Evolutionary conservation across 2,329 filamentous ascomycete genomes (phyloP).

Genomic region (Ceratocystis albifundus): DNA sequence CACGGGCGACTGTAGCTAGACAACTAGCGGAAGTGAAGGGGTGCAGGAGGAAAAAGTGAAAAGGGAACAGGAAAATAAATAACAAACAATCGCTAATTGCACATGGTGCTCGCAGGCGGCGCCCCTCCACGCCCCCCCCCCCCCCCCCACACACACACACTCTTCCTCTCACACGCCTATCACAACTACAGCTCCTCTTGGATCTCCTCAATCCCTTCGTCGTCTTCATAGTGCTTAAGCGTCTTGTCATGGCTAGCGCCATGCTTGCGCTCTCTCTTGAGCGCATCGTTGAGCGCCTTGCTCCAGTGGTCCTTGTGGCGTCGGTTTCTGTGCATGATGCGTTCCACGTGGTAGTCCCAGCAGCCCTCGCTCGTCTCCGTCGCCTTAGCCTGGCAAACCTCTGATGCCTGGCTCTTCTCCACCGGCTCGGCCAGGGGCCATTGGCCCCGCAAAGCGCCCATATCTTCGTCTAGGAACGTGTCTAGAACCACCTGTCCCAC

Average conservation of each 20-base stretch:
- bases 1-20: neutral
- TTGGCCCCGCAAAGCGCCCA: slow-evolving; percentile 46
- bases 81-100: neutral
- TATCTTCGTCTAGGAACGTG: slow-evolving; percentile 54
- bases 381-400: slow-evolving; percentile 30
- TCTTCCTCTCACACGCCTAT: neutral
- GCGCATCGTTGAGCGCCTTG: slow-evolving; percentile 32
- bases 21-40: neutral
- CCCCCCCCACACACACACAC: no score
- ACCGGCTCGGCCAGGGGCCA: slow-evolving; percentile 39
- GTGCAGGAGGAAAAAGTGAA: neutral
- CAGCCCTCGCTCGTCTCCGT: slow-evolving; percentile 39
- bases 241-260: slow-evolving; percentile 22
- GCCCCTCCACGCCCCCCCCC: no score
- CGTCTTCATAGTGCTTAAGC: slow-evolving; percentile 25
- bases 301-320: slow-evolving; percentile 37
- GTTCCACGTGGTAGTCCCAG: slow-evolving; percentile 45
- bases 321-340: slow-evolving; percentile 32
- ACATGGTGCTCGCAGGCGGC: neutral
- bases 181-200: slow-evolving; percentile 21
- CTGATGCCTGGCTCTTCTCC: slow-evolving; percentile 27
- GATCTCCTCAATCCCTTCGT: slow-evolving; percentile 23
- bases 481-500: slow-evolving; percentile 50
- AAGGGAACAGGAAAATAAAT: neutral
- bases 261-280: slow-evolving; percentile 30